Evolutionary conservation across 345 rosid genomes (phyloP).

Genomic region (Moricandia arvensis): DNA sequence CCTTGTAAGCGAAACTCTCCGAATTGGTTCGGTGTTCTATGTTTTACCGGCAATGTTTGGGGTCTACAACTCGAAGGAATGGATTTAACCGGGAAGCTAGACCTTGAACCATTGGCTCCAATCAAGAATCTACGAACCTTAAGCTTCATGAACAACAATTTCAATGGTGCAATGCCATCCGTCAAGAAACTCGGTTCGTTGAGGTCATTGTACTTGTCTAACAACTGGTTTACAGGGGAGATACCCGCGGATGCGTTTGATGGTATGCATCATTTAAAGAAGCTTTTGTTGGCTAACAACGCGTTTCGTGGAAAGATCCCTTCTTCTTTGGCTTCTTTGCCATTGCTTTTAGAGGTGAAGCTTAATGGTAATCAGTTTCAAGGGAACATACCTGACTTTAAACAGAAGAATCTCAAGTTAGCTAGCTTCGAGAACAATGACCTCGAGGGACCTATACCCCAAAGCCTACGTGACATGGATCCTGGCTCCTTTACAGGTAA

Average conservation of each 20-base stretch:
- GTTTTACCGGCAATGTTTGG: constrained; percentile 45
- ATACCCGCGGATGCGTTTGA: constrained; percentile 56
- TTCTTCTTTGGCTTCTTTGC: constrained; percentile 31
- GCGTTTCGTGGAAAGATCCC: constrained; percentile 55
- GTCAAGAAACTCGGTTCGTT: constrained; percentile 46
- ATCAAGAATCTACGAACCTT: constrained; percentile 51
- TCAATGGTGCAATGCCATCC: constrained; percentile 55
- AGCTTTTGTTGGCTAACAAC: constrained; percentile 58
- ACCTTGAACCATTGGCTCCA: constrained; percentile 42
- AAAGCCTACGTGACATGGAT: constrained; percentile 42
- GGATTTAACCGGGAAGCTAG: constrained; percentile 48
- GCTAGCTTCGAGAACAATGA: constrained; percentile 59
- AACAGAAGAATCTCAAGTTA: constrained; percentile 35
- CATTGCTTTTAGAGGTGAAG: neutral
- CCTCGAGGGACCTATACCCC: constrained; percentile 71
- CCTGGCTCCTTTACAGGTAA: constrained; percentile 63
- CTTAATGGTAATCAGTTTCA: constrained; percentile 18
- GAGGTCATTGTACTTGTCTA: constrained; percentile 60
- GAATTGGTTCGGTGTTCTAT: constrained; percentile 67
- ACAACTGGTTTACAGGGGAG: constrained; percentile 54
- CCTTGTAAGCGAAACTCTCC: constrained; percentile 46
- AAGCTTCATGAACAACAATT: constrained; percentile 67
- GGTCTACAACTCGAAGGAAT: constrained; percentile 68
- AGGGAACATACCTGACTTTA: constrained; percentile 61
- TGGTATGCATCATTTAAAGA: constrained; percentile 60